A percentile compares a stretch with the other conserved stretches of the same genome.
Conservation (phyloP, 1,284 basidiomycete genomes). For the Tremellales sp. region DNA sequence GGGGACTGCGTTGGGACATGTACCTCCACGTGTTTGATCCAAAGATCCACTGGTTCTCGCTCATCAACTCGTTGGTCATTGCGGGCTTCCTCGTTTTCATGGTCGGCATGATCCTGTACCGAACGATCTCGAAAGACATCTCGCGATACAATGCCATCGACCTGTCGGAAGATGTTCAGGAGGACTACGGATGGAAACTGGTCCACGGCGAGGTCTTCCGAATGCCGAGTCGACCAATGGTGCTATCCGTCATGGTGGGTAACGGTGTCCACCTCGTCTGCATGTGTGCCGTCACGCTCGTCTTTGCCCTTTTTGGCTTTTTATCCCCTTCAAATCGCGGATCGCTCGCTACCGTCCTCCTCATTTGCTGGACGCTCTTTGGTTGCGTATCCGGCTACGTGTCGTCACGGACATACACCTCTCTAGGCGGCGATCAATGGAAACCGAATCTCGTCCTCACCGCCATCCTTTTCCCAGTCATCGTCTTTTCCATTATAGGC, state of each 20-base stretch:
- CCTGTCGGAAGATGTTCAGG: constrained; percentile 90
- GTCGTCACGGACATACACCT: constrained; percentile 76
- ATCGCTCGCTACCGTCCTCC: constrained; percentile 90
- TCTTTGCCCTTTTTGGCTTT: constrained; percentile 97
- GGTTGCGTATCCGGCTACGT: constrained; percentile 88
- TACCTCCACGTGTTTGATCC: constrained; percentile 68
- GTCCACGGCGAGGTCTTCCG: constrained; percentile 95
- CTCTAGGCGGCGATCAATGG: constrained; percentile 74
- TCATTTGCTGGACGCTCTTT: constrained; percentile 93
- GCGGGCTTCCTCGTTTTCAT: constrained; percentile 82
- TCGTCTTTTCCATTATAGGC: constrained; percentile 78
- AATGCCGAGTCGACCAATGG: constrained; percentile 69
- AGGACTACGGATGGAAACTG: constrained; percentile 95
- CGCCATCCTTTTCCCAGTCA: constrained; percentile 77
- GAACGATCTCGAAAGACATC: constrained; percentile 87
- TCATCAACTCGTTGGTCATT: constrained; percentile 89
- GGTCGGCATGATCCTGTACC: constrained; percentile 85
- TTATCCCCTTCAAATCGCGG: constrained; percentile 93
- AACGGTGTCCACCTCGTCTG: constrained; percentile 85
- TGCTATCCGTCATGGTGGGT: constrained; percentile 79
- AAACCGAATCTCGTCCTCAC: constrained; percentile 82
- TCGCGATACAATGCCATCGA: constrained; percentile 95
- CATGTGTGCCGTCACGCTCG: constrained; percentile 85
- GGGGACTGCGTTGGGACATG: constrained; percentile 87
- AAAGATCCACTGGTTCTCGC: constrained; percentile 69